phyloP scores from a whole-genome alignment of 257 asterid species.

The Pogostemon cablin region DNA sequence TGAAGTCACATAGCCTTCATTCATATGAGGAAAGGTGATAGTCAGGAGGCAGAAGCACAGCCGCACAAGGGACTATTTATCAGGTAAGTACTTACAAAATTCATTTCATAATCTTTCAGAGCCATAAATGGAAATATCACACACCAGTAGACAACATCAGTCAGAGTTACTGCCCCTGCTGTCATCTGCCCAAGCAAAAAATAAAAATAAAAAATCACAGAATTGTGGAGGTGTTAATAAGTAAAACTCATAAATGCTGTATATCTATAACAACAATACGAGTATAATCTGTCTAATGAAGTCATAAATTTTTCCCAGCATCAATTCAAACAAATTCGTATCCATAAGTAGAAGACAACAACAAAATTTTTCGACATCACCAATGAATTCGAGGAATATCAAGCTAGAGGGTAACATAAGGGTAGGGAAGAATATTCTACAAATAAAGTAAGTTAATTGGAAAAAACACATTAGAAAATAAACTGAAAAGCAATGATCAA shows the following conservation, averaged over 20 bases:
- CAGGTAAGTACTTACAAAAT: conserved; percentile 67
- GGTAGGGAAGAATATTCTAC: conserved; percentile 3
- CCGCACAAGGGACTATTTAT: conserved; percentile 3
- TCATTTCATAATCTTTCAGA: conserved; percentile 72
- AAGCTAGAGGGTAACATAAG: background rate
- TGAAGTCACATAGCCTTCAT: conserved; percentile 7
- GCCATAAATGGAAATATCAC: conserved; percentile 78
- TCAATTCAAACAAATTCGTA: conserved; percentile 1
- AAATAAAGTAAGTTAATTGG: background rate
- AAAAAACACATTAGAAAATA: background rate
- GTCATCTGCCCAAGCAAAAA: conserved; percentile 62
- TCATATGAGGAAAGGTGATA: background rate
- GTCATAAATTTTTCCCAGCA: background rate
- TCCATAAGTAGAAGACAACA: conserved; percentile 4
- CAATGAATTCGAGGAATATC: background rate
- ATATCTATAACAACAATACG: background rate
- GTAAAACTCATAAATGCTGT: conserved; percentile 18
- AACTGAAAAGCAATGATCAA: background rate
- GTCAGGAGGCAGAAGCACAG: conserved; percentile 21
- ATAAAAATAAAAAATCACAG: conserved; percentile 24
- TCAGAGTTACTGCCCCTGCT: conserved; percentile 88
- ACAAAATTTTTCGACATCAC: background rate
- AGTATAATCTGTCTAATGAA: background rate
- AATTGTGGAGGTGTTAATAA: conserved; percentile 4
- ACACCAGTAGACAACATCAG: conserved; percentile 78